Evolutionary conservation across 495 filamentous ascomycete species (phyloP).

Genomic region (Rhizodiscina lignyota): DNA sequence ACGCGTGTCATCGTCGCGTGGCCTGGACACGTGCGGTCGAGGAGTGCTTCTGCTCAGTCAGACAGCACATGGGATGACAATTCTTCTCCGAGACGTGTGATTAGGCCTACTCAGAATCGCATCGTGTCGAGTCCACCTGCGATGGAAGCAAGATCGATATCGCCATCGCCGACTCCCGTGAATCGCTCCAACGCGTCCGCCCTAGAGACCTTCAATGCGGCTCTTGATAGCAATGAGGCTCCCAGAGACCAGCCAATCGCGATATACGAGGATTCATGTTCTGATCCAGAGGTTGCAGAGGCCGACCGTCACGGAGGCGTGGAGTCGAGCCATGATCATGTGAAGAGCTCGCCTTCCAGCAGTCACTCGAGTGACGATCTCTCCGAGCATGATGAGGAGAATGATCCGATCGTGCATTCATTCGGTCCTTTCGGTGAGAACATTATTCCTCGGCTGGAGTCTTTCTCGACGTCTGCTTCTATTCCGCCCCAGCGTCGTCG

Average conservation of each 20-base stretch:
- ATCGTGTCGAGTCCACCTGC: constrained; percentile 49
- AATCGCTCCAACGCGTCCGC: too few relatives aligned
- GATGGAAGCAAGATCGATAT: constrained; percentile 33
- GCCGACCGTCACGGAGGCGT: not conserved
- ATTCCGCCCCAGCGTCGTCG: constrained; percentile 5
- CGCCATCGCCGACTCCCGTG: too few relatives aligned
- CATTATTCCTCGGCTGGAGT: constrained; percentile 60
- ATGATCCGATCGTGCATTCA: constrained; percentile 77
- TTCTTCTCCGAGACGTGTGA: constrained; percentile 28
- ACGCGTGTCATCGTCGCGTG: constrained; percentile 76
- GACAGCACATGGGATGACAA: constrained; percentile 55
- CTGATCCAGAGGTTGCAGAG: constrained; percentile 26
- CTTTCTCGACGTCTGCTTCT: constrained; percentile 34
- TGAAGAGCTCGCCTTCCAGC: not conserved
- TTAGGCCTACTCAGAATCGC: constrained; percentile 15
- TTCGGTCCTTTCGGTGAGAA: constrained; percentile 81
- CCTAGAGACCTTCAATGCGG: not conserved
- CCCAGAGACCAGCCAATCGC: constrained; percentile 12
- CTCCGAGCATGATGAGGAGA: constrained; percentile 77
- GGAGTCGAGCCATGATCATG: not conserved
- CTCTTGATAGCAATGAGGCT: constrained; percentile 1
- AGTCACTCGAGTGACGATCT: constrained; percentile 28
- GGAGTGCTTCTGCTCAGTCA: constrained; percentile 41
- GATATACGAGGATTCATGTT: constrained; percentile 39
- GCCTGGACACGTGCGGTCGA: constrained; percentile 49